Evolutionary conservation across 2,329 filamentous ascomycete genomes (phyloP).

Genomic region (Elsinoe fawcettii): DNA sequence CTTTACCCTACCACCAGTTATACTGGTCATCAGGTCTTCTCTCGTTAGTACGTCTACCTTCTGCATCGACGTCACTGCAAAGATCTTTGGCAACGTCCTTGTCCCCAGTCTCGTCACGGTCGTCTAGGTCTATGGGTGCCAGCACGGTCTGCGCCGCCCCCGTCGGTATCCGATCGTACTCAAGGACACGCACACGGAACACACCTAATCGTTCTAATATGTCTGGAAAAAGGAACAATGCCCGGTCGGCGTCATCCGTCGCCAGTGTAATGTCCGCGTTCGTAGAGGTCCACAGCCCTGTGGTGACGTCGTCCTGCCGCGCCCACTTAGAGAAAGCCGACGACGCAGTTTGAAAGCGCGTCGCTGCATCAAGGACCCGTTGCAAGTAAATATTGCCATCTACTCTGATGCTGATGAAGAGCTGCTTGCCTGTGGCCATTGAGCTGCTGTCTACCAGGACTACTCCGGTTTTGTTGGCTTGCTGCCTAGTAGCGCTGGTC

Average conservation of each 20-base stretch:
- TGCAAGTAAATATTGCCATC: background rate
- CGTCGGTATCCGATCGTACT: background rate
- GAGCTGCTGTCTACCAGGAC: background rate
- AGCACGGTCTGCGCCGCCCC: background rate
- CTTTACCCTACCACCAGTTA: no score
- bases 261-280: background rate
- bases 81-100: no score
- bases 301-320: background rate
- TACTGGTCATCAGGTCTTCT: no score
- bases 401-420: background rate
- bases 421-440: background rate
- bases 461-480: background rate
- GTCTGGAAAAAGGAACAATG: background rate
- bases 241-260: background rate
- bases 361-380: background rate
- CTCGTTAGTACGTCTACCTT: no score
- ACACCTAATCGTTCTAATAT: background rate
- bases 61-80: no score
- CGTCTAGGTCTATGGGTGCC: background rate
- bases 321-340: background rate
- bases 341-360: background rate
- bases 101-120: background rate
- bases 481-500: conserved; percentile 23
- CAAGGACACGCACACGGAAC: background rate
- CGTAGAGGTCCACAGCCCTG: background rate